Conservation (phyloP, 306 rosid genomes). For the Albizia julibrissin region DNA sequence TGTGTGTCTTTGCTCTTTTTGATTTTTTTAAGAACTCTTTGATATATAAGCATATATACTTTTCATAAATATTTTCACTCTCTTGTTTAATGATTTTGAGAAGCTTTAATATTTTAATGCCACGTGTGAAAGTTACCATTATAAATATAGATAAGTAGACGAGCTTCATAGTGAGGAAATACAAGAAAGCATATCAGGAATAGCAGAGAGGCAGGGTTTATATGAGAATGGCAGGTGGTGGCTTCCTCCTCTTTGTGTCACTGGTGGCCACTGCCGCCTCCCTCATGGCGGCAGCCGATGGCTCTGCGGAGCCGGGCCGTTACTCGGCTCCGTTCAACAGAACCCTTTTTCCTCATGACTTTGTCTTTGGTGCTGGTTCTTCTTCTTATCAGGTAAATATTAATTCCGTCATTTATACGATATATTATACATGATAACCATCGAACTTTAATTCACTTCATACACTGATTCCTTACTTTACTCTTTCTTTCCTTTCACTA, state of each 20-base stretch:
- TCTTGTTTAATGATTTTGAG: too few relatives aligned
- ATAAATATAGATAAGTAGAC: too few relatives aligned
- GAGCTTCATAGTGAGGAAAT: too few relatives aligned
- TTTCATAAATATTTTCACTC: too few relatives aligned
- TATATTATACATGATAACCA: not conserved
- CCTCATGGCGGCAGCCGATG: not conserved
- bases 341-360: slow-evolving; percentile 36
- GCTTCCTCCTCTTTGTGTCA: not conserved
- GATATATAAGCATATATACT: too few relatives aligned
- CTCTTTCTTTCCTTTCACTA: too few relatives aligned
- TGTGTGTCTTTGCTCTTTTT: too few relatives aligned
- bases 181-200: not conserved
- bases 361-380: slow-evolving; percentile 42
- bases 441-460: not conserved
- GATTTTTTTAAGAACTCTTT: too few relatives aligned
- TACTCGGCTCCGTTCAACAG: slow-evolving; percentile 32
- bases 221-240: not conserved
- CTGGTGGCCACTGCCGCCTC: not conserved
- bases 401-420: too few relatives aligned
- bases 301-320: slow-evolving; percentile 9
- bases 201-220: not conserved
- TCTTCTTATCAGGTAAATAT: slow-evolving; percentile 51
- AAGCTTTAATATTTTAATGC: too few relatives aligned
- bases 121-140: too few relatives aligned
- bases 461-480: too few relatives aligned